Evolutionary conservation across 2,329 filamentous ascomycete genomes (phyloP).

Genomic region (Basipetospora chlamydospora): DNA sequence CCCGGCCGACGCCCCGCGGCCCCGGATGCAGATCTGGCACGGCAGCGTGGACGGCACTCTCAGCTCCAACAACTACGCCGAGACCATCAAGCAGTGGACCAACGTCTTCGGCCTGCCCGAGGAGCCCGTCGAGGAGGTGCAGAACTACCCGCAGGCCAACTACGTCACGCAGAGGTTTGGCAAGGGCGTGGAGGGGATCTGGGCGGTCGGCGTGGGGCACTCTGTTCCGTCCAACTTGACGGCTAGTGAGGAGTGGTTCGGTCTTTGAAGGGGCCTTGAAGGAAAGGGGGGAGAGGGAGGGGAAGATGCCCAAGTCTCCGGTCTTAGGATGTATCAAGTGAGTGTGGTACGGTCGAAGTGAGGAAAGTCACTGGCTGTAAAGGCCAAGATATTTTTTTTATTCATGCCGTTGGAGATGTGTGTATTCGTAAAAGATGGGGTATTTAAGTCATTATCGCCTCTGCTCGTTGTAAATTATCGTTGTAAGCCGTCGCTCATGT

Average conservation of each 20-base stretch:
- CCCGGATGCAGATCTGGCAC: slow-evolving; percentile 44
- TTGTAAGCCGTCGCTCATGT: no score
- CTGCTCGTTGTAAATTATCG: no score
- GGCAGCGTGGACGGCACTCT: slow-evolving; percentile 36
- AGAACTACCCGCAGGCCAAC: slow-evolving; percentile 15
- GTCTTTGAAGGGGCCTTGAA: slow-evolving; percentile 5
- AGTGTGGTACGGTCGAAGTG: neutral
- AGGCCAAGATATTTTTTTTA: no score
- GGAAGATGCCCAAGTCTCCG: no score
- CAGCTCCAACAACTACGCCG: slow-evolving; percentile 37
- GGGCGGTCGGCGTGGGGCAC: slow-evolving; percentile 9
- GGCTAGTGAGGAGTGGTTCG: slow-evolving; percentile 13
- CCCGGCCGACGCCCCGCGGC: slow-evolving; percentile 24
- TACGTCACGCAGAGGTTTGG: slow-evolving; percentile 20
- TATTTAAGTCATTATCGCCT: no score
- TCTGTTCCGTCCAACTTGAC: slow-evolving; percentile 13
- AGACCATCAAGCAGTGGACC: slow-evolving; percentile 42
- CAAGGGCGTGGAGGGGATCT: slow-evolving; percentile 17
- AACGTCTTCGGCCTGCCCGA: slow-evolving; percentile 27
- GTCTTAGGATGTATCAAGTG: neutral
- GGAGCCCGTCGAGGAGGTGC: slow-evolving; percentile 13
- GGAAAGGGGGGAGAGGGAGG: neutral
- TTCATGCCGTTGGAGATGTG: no score
- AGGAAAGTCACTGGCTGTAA: no score
- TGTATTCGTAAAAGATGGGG: no score